Conservation (phyloP, 1,284 basidiomycete species). For the Vanrija pseudolonga region DNA sequence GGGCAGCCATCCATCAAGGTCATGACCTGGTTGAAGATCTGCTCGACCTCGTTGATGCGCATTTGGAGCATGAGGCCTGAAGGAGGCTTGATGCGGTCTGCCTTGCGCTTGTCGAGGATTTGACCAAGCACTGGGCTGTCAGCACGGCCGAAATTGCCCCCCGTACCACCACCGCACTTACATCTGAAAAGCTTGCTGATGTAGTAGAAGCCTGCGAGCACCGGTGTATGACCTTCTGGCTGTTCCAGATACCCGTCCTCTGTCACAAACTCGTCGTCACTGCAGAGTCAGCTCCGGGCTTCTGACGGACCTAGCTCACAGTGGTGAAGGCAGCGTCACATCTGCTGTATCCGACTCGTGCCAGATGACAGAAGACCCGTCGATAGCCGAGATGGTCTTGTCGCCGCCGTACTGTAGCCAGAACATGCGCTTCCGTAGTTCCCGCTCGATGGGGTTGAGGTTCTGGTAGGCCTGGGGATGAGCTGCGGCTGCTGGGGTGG, state of each 20-base stretch:
- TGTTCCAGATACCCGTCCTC: slow-evolving; percentile 72
- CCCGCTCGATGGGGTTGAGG: slow-evolving; percentile 66
- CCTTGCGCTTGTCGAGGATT: slow-evolving; percentile 34
- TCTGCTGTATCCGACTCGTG: slow-evolving; percentile 71
- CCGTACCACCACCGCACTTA: slow-evolving; percentile 12
- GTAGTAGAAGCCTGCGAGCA: slow-evolving; percentile 80
- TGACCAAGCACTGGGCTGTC: slow-evolving; percentile 31
- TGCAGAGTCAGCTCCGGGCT: neutral
- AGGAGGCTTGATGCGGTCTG: slow-evolving; percentile 34
- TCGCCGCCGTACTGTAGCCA: slow-evolving; percentile 83
- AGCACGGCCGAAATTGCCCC: neutral
- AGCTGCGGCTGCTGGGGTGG: neutral
- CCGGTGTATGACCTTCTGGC: slow-evolving; percentile 72
- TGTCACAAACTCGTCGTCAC: slow-evolving; percentile 58
- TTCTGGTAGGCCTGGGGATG: slow-evolving; percentile 7
- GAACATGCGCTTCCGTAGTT: slow-evolving; percentile 73
- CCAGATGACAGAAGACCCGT: slow-evolving; percentile 69
- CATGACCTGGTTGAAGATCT: slow-evolving; percentile 40
- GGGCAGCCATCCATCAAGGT: slow-evolving; percentile 44
- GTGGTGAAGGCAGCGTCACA: slow-evolving; percentile 28
- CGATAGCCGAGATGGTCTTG: slow-evolving; percentile 77
- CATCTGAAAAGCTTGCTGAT: slow-evolving; percentile 68
- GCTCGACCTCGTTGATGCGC: slow-evolving; percentile 39
- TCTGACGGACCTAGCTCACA: slow-evolving; percentile 19
- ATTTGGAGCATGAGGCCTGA: slow-evolving; percentile 35